A percentile compares a stretch with the other conserved stretches of the same genome.
Evolutionary conservation across 305 asterid species (phyloP).

Genomic region (Solanum aculeatissimum): DNA sequence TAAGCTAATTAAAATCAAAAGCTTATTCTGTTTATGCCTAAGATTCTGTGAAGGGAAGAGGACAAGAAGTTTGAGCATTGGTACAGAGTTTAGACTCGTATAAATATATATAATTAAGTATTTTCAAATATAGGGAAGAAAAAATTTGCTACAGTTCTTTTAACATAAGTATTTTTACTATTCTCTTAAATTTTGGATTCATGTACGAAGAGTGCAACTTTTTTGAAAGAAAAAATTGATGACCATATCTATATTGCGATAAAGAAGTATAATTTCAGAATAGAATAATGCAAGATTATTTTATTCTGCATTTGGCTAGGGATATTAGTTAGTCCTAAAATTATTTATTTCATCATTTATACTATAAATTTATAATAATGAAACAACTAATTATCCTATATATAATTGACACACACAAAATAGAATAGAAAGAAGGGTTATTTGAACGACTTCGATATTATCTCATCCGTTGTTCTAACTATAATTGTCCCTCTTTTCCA

Average conservation of each 20-base stretch:
- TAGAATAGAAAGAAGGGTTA: no score
- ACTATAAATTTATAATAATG: not conserved
- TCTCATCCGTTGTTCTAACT: no score
- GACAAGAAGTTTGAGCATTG: not conserved
- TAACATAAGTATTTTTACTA: not conserved
- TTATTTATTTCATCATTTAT: not conserved
- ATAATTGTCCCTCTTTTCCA: no score
- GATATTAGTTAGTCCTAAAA: not conserved
- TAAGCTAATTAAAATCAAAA: not conserved
- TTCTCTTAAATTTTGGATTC: not conserved
- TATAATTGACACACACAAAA: not conserved
- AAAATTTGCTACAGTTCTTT: not conserved
- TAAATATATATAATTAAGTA: not conserved
- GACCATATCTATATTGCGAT: not conserved
- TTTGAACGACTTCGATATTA: no score
- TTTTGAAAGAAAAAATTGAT: not conserved
- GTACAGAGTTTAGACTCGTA: not conserved
- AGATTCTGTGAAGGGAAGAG: not conserved
- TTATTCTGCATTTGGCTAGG: no score
- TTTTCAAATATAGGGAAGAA: not conserved
- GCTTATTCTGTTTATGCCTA: not conserved
- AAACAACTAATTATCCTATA: not conserved
- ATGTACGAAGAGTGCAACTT: not conserved
- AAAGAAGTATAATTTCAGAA: not conserved
- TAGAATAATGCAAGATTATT: no score